A percentile compares a stretch with the other conserved stretches of the same genome.
phyloP scores from a whole-genome alignment of 768 basidiomycete species.

The Suillus bovinus region DNA sequence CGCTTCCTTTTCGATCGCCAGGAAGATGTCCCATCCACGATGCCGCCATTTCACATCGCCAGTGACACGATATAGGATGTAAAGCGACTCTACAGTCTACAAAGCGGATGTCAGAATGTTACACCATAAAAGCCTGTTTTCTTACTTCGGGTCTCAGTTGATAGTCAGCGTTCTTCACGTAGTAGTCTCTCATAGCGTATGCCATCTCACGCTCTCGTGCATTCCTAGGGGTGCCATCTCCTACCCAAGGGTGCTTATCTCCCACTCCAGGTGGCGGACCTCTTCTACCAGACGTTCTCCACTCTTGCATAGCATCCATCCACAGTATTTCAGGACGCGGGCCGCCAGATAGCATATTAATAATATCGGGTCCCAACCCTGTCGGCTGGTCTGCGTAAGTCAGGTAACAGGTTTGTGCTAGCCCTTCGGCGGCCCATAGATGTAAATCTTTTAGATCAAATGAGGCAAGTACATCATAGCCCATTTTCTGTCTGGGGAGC shows the following conservation, averaged over 20 bases:
- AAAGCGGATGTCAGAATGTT: not conserved
- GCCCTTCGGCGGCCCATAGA: conserved; percentile 73
- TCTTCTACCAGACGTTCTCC: conserved; percentile 45
- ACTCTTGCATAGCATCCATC: conserved; percentile 41
- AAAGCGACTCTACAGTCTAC: conserved; percentile 74
- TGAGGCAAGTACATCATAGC: conserved; percentile 40
- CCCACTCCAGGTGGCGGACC: conserved; percentile 56
- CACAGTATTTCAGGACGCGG: conserved; percentile 26
- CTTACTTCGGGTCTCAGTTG: conserved; percentile 72
- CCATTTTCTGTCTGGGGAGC: conserved; percentile 22
- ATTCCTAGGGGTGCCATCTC: conserved; percentile 19
- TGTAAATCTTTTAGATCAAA: conserved; percentile 66
- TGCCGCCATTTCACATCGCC: conserved; percentile 69
- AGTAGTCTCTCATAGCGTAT: conserved; percentile 53
- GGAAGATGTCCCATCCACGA: conserved; percentile 69
- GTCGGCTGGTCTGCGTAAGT: conserved; percentile 70
- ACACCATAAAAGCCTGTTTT: not conserved
- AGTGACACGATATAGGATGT: conserved; percentile 69
- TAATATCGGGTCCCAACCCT: conserved; percentile 65
- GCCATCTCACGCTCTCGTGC: conserved; percentile 22
- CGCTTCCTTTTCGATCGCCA: conserved; percentile 61
- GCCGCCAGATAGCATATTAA: conserved; percentile 37
- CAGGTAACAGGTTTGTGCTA: conserved; percentile 70
- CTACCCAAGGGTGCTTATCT: conserved; percentile 35
- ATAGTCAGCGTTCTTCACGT: conserved; percentile 45